Evolutionary conservation across 805 yeast species (phyloP), one percentile per base, ranked within the genome.

Genomic region (Yarrowia sp.): DNA sequence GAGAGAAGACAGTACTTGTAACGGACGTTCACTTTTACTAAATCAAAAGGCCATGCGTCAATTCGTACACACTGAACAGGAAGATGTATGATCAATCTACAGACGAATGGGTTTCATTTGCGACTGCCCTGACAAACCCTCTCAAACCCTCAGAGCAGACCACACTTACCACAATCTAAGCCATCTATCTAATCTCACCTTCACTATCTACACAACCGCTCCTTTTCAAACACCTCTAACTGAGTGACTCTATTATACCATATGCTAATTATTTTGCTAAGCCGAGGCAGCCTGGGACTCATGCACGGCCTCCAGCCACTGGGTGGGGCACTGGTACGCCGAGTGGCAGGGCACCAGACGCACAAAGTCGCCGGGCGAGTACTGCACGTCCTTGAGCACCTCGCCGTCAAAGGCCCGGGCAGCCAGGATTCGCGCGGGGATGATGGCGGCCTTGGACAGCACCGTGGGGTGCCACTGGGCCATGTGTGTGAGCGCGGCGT

Each of bases 401-500:
- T 70, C 74, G 36, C 68, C 69, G 56, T 67, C 48, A 64, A 70
- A 43, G 12, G 76, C 76, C 12, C 71, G 71, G 12, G 82, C 73
- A 36, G 76, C 85, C 50, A 89, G 82, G 10, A 84, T 78, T 74
- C 87, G 84, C 53, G 87, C 83, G 12, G 92, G 90, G 0, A 95
- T 85, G 15, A 94, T 77, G 0, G 92, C 89, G 3, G 95, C 82
- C 74, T 87, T 89, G 68, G 89, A 84, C 72, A 95, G 82, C 36
- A 90, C 79, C 38, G 85, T 86, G 12, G 97, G 97, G 76, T 94
- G 99, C 99, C 98, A 95, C 78, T 92, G 98, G 73, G 92, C 81
- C 55, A 92, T 82, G 76, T 95, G 98, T n/a, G 91, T 85, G 52
- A 94, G 75, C 0, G 95, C 93, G 8, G 79, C 75, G 53, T 72